A percentile compares a stretch with the other conserved stretches of the same genome.
These are phyloP conservation scores for Mucor indicus DNA, from an alignment of 371 early-diverging fungal species.

Conservation along the genomic window DNA sequence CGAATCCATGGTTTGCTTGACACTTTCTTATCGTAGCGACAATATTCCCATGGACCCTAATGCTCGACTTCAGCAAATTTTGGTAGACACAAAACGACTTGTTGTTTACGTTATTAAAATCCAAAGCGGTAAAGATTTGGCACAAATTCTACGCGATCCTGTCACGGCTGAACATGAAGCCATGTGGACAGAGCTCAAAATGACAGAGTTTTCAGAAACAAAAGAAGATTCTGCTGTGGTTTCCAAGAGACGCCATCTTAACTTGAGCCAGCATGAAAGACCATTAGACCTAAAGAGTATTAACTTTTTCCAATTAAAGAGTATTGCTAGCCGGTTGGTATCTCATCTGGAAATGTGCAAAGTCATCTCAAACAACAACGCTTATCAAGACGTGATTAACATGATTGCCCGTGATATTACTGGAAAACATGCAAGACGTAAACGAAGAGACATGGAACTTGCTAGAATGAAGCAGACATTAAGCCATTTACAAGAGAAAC, in stretches of 20 bases:
- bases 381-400: conserved; percentile 88
- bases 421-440: conserved; percentile 85
- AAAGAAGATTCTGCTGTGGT: conserved; percentile 10
- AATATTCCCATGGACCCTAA: conserved; percentile 61
- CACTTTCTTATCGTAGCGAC: conserved; percentile 68
- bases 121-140: conserved; percentile 76
- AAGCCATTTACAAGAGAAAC: conserved; percentile 77
- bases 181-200: conserved; percentile 56
- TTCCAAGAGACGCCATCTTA: conserved; percentile 29
- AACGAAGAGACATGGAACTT: conserved; percentile 74
- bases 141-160: conserved; percentile 78
- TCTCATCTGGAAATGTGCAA: conserved; percentile 40
- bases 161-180: conserved; percentile 74
- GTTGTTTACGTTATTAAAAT: conserved; percentile 80
- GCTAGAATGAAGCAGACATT: conserved; percentile 75
- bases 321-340: conserved; percentile 26
- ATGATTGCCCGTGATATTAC: conserved; percentile 91
- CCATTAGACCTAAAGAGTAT: conserved; percentile 36
- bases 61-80: conserved; percentile 64
- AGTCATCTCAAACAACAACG: conserved; percentile 22
- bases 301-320: conserved; percentile 34
- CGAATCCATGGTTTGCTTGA: conserved; percentile 67
- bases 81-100: conserved; percentile 88
- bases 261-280: conserved; percentile 23
- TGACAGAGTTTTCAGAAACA: conserved; percentile 36